Evolutionary conservation across 441 rosid genomes (phyloP), one percentile per base, ranked within the genome.

Genomic region (Isatis lusitanica): DNA sequence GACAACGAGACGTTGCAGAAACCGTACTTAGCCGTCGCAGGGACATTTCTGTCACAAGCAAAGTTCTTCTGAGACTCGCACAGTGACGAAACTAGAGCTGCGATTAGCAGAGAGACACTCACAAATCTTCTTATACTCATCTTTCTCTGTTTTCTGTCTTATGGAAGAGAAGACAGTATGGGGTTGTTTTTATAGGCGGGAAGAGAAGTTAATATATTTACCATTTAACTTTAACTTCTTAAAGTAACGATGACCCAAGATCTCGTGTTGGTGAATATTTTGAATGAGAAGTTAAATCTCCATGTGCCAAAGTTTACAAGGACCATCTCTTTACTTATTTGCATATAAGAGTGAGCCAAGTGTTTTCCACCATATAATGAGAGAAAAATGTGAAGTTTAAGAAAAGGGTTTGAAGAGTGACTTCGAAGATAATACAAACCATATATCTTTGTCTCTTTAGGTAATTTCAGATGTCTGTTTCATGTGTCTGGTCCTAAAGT

Each of bases 1-100:
- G 93, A 50, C 24, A 83, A 62, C 1, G 85, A 78, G 38, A 71
- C 75, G 76, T 86, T 71, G 74, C 90, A 88, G 24, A 88, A 90
- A 47, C 80, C 66, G 42, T 79, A 86, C 39, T 78, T 76, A 58
- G 73, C 71, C 7, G 85, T 86, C 51, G 78, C 63, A 9, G 83
- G 81, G 47, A 38, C 61, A 24, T 58, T 83, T 33, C 47, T 16
- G 71, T 87, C 82, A 7, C 89, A 83, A 4, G 88, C 89, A 75
- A 79, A 85, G 6, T 74, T 74, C 56, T 68, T 82, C 61, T 85
- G 86, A 63, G 79, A 30, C 71, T 73, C 67, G 75, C 74, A 67
- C 5, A 75, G 58, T 62, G 74, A 68, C 31, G 70, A 62, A 53
- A 62, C 36, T 43, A 75, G 26, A 53, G 79, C 74, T 75, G 69